These are phyloP conservation scores for Berberis thunbergii DNA, from an alignment of 164 flowering plant species.

Conservation along the genomic window DNA sequence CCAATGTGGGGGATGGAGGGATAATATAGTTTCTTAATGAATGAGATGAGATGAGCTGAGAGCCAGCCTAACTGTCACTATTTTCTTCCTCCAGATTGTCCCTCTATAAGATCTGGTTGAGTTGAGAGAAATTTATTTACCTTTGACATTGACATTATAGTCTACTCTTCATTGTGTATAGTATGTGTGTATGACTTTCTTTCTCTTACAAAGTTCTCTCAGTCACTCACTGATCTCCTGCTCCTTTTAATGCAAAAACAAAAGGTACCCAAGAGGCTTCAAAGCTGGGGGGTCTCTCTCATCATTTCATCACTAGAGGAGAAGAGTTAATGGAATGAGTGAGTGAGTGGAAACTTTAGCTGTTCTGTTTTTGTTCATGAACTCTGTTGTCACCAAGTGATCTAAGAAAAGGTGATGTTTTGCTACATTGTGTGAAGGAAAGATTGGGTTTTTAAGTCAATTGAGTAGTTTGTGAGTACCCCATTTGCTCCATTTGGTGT, in stretches of 20 bases:
- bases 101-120: neutral
- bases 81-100: neutral
- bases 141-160: conserved; percentile 9
- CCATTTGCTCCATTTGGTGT: too few relatives aligned
- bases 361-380: too few relatives aligned
- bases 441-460: too few relatives aligned
- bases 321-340: conserved; percentile 11
- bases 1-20: too few relatives aligned
- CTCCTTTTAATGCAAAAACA: conserved; percentile 45
- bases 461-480: too few relatives aligned
- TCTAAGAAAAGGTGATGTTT: too few relatives aligned
- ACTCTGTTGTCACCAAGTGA: too few relatives aligned
- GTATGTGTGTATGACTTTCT: conserved; percentile 4
- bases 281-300: neutral
- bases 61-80: neutral
- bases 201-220: conserved; percentile 13
- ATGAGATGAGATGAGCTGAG: too few relatives aligned
- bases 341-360: too few relatives aligned
- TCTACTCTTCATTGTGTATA: neutral
- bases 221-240: conserved; percentile 6
- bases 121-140: too few relatives aligned
- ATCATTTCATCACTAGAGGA: neutral
- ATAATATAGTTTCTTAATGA: too few relatives aligned
- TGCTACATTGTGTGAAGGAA: too few relatives aligned
- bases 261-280: conserved; percentile 14